Percentiles rank a stretch among this genome's conserved stretches.
These are phyloP conservation scores for Micromonas commoda DNA, from an alignment of 139 green algal species.

Conservation along the genomic window DNA sequence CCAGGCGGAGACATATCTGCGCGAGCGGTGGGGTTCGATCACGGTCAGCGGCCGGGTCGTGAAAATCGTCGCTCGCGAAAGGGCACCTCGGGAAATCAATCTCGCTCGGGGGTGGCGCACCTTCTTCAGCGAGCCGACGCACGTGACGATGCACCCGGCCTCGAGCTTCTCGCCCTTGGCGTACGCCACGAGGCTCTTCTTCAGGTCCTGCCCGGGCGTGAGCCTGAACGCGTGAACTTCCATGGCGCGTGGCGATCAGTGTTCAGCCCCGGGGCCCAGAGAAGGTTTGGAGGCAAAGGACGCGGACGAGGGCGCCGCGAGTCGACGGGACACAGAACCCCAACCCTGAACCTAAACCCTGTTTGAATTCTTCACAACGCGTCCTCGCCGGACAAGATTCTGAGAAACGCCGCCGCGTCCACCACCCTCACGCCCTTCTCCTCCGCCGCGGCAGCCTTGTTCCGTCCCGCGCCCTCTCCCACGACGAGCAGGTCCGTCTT, in stretches of 20 bases:
- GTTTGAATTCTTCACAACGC: not conserved
- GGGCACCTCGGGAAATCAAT: no score
- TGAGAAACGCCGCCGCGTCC: not conserved
- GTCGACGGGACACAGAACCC: no score
- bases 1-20: no score
- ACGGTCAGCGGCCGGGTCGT: no score
- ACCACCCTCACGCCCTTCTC: not conserved
- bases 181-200: not conserved
- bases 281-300: no score
- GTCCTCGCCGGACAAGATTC: not conserved
- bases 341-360: not conserved
- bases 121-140: conserved; percentile 6
- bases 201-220: conserved; percentile 9
- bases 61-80: no score
- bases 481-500: not conserved
- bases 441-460: not conserved
- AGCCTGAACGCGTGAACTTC: conserved; percentile 1
- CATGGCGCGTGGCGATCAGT: not conserved
- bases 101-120: no score
- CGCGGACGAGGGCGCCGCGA: no score
- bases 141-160: not conserved
- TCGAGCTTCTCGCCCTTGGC: not conserved
- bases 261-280: no score
- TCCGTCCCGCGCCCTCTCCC: not conserved
- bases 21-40: no score